These are phyloP conservation scores for Phytophthora idaei DNA, from an alignment of 352 stramenopile genomes.

Conservation along the genomic window DNA sequence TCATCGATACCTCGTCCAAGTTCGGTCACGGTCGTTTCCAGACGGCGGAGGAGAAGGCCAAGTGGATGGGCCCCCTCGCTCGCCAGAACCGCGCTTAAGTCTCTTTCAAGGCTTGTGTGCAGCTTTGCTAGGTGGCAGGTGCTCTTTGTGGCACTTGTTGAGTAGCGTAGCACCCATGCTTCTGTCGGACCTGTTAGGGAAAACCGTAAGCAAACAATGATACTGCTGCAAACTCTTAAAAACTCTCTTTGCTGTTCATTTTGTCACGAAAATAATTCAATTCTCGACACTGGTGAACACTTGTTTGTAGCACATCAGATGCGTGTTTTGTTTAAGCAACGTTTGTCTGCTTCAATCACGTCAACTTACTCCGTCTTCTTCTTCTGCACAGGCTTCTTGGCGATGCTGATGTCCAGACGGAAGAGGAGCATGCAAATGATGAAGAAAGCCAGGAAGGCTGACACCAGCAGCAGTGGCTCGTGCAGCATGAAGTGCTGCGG, in stretches of 20 bases:
- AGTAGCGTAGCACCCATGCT: constrained; percentile 30
- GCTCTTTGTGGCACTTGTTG: constrained; percentile 22
- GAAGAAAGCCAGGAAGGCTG: constrained; percentile 85
- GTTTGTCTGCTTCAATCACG: constrained; percentile 17
- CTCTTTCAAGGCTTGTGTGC: constrained; percentile 22
- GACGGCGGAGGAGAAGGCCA: constrained; percentile 99
- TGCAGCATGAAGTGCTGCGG: constrained; percentile 81
- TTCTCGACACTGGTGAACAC: constrained; percentile 8
- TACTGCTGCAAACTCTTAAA: constrained; percentile 47
- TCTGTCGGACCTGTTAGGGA: constrained; percentile 18
- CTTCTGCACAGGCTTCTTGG: constrained; percentile 49
- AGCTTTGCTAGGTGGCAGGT: constrained; percentile 25
- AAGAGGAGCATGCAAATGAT: constrained; percentile 87
- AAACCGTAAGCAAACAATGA: constrained; percentile 42
- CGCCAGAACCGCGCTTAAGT: constrained; percentile 89
- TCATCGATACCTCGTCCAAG: constrained; percentile 98
- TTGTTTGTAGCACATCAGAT: constrained; percentile 13
- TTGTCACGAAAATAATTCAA: neutral
- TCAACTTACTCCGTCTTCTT: constrained; percentile 71
- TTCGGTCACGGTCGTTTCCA: constrained; percentile 99
- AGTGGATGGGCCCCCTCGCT: constrained; percentile 98
- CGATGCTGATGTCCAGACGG: constrained; percentile 82
- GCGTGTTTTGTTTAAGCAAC: neutral
- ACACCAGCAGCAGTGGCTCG: constrained; percentile 87
- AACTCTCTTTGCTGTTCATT: constrained; percentile 2